A percentile compares a stretch with the other conserved stretches of the same genome.
Evolutionary conservation across 2,329 filamentous ascomycete genomes (phyloP).

Genomic region (Fusarium pininemorale): DNA sequence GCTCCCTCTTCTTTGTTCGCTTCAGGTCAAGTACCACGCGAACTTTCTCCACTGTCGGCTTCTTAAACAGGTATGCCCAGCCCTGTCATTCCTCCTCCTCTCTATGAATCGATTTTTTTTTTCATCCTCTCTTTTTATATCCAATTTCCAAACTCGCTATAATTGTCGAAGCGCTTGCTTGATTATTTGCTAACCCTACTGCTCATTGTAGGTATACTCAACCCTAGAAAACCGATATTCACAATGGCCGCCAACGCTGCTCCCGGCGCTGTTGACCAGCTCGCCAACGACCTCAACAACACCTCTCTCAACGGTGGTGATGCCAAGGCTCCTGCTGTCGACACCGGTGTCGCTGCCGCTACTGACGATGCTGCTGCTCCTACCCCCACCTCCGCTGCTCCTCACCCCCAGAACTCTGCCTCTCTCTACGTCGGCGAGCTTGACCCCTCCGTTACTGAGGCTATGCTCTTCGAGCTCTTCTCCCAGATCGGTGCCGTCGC

Average conservation of each 20-base stretch:
- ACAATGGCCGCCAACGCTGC: conserved; percentile 70
- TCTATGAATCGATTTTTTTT: conserved; percentile 6
- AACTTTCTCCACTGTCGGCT: conserved; percentile 37
- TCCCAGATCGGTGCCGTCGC: conserved; percentile 98
- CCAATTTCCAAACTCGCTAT: neutral
- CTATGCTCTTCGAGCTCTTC: conserved; percentile 99
- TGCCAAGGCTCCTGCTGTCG: conserved; percentile 73
- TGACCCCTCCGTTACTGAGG: conserved; percentile 96
- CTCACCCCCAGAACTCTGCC: conserved; percentile 89
- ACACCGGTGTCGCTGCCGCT: conserved; percentile 72
- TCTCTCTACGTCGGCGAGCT: conserved; percentile 99
- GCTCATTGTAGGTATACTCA: conserved; percentile 27
- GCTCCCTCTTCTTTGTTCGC: conserved; percentile 44
- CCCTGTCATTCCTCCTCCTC: conserved; percentile 14
- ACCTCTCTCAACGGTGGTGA: conserved; percentile 74
- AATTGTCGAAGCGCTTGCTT: conserved; percentile 5
- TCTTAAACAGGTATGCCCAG: conserved; percentile 33
- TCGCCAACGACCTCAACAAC: conserved; percentile 80
- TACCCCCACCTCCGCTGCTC: conserved; percentile 77
- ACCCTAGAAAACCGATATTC: conserved; percentile 30
- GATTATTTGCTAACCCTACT: conserved; percentile 27
- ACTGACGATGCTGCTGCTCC: conserved; percentile 70
- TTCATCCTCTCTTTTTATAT: neutral
- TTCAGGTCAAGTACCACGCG: conserved; percentile 39
- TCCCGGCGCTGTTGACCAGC: conserved; percentile 77